phyloP scores from a whole-genome alignment of 768 basidiomycete genomes.

The Termitomyces sp. region DNA sequence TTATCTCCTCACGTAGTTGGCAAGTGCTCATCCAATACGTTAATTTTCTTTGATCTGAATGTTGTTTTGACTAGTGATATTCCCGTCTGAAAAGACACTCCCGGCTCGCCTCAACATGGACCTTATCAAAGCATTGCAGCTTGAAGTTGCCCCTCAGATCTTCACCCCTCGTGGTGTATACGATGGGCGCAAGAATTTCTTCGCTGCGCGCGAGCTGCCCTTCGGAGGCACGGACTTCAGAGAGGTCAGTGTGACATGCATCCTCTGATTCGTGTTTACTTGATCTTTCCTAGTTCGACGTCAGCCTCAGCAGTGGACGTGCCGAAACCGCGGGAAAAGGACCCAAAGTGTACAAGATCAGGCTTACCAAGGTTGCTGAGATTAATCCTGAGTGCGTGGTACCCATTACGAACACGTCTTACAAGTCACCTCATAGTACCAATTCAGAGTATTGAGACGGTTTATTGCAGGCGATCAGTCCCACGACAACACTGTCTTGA shows the following conservation, averaged over 20 bases:
- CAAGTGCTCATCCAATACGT: background rate
- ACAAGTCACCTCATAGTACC: background rate
- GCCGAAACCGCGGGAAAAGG: conserved; percentile 31
- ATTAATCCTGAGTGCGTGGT: conserved; percentile 46
- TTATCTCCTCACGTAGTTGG: background rate
- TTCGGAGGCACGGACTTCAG: conserved; percentile 46
- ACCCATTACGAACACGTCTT: background rate
- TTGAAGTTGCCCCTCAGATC: conserved; percentile 46
- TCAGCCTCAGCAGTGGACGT: conserved; percentile 36
- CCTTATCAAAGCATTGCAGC: conserved; percentile 60
- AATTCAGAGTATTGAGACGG: conserved; percentile 45
- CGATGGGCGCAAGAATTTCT: conserved; percentile 76
- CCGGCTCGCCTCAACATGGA: conserved; percentile 68
- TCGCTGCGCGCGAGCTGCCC: conserved; percentile 53
- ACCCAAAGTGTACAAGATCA: conserved; percentile 65
- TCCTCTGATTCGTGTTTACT: background rate
- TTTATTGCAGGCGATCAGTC: conserved; percentile 58
- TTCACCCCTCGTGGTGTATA: conserved; percentile 74
- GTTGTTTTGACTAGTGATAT: conserved; percentile 44
- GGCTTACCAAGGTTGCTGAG: conserved; percentile 48
- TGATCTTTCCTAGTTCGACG: conserved; percentile 46
- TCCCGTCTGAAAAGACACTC: conserved; percentile 61
- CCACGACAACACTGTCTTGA: conserved; percentile 57
- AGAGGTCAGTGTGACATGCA: conserved; percentile 36
- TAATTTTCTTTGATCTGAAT: background rate